Conservation (phyloP, 116 monocot genomes). For the Posidonia oceanica region DNA sequence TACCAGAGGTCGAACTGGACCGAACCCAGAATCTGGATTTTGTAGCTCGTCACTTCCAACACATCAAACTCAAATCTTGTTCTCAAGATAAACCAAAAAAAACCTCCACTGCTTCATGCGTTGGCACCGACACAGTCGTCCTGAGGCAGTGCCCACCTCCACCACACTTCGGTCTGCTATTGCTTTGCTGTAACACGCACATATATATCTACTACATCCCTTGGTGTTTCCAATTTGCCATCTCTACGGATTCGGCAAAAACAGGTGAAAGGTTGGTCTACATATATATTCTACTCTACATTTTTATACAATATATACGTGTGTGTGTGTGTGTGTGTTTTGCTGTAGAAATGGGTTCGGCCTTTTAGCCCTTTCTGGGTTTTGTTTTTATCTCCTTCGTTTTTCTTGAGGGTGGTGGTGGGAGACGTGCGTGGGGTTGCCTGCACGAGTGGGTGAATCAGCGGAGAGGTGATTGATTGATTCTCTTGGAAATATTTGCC, state of each 20-base stretch:
- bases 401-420: not conserved
- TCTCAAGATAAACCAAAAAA: too few relatives aligned
- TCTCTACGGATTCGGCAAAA: too few relatives aligned
- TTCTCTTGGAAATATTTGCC: too few relatives aligned
- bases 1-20: not conserved
- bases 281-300: too few relatives aligned
- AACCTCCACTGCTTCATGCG: not conserved
- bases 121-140: not conserved
- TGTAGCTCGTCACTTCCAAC: not conserved
- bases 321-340: not conserved
- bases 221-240: not conserved
- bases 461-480: too few relatives aligned
- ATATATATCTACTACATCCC: not conserved
- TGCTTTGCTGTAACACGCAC: not conserved
- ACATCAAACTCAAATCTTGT: not conserved
- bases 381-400: not conserved
- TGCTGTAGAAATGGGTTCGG: not conserved
- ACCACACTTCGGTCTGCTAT: too few relatives aligned
- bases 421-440: not conserved
- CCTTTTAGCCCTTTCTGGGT: not conserved
- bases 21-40: not conserved
- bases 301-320: not conserved
- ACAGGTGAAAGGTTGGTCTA: too few relatives aligned
- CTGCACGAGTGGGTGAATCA: constrained; percentile 1
- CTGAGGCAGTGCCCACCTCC: not conserved